phyloP scores from a whole-genome alignment of 306 rosid species.

The Trifolium dubium region DNA sequence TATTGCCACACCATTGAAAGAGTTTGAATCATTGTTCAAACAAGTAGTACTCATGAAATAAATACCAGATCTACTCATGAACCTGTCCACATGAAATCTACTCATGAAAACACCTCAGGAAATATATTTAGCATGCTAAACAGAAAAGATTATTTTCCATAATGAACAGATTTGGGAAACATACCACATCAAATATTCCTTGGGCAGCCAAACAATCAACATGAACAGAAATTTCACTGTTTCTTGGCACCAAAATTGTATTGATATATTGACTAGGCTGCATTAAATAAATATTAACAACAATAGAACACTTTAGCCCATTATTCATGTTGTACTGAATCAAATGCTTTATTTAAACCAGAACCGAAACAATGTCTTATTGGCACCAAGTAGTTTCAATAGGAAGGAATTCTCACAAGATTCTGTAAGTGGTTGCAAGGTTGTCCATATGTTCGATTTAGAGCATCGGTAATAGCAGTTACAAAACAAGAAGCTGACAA shows the following conservation, averaged over 20 bases:
- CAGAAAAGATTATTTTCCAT: constrained; percentile 20
- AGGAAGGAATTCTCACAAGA: constrained; percentile 51
- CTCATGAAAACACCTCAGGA: neutral
- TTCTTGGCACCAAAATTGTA: constrained; percentile 77
- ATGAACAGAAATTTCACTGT: constrained; percentile 70
- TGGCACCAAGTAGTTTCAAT: constrained; percentile 6
- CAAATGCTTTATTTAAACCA: too few relatives aligned
- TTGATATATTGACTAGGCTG: constrained; percentile 78
- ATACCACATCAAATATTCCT: constrained; percentile 87
- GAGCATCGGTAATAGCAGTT: constrained; percentile 86
- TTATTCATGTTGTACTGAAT: neutral
- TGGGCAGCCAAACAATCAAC: constrained; percentile 62
- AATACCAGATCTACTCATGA: constrained; percentile 24
- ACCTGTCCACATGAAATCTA: constrained; percentile 17
- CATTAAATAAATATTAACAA: constrained; percentile 40
- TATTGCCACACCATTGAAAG: neutral
- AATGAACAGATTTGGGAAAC: constrained; percentile 38
- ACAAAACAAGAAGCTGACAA: constrained; percentile 83
- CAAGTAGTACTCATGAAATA: constrained; percentile 17
- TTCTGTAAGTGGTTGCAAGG: constrained; percentile 61
- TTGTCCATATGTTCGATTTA: constrained; percentile 83
- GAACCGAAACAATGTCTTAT: too few relatives aligned
- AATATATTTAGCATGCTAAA: constrained; percentile 19
- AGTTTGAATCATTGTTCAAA: constrained; percentile 5
- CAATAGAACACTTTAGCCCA: constrained; percentile 17